Evolutionary conservation across 1,284 basidiomycete genomes (phyloP).

Genomic region (Ganoderma leucocontextum): DNA sequence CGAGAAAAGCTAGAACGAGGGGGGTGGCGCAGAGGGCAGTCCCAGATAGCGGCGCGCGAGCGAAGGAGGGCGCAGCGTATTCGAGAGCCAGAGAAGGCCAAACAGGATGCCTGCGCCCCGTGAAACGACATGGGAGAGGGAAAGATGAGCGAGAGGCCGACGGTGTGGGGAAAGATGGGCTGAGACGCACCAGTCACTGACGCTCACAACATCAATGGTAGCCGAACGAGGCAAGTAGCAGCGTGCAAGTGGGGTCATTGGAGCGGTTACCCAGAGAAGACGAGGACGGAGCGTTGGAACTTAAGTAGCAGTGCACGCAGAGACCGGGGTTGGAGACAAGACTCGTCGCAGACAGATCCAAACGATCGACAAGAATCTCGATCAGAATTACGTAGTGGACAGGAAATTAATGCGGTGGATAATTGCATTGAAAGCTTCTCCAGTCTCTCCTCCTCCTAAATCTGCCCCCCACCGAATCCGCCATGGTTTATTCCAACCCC

Average conservation of each 20-base stretch:
- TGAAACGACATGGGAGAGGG: slow-evolving; percentile 8
- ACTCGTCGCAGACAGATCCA: slow-evolving; percentile 19
- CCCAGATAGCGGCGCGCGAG: background rate
- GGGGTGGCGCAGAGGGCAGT: background rate
- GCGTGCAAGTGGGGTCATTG: slow-evolving; percentile 2
- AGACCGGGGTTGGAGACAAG: background rate
- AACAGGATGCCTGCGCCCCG: background rate
- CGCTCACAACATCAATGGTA: background rate
- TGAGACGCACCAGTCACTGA: background rate
- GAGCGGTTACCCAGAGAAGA: background rate
- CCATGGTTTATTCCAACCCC: slow-evolving; percentile 17
- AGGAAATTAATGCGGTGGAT: too few relatives aligned
- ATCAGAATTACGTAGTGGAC: slow-evolving; percentile 24
- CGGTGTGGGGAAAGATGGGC: background rate
- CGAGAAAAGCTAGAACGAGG: slow-evolving; percentile 23
- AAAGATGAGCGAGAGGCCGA: background rate
- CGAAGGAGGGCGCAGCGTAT: slow-evolving; percentile 7
- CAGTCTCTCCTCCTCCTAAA: slow-evolving; percentile 23
- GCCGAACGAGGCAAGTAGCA: slow-evolving; percentile 10
- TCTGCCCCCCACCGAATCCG: background rate
- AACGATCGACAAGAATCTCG: slow-evolving; percentile 12
- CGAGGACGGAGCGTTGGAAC: slow-evolving; percentile 14
- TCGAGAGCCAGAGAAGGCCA: background rate
- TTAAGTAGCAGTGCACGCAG: background rate
- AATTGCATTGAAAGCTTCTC: slow-evolving; percentile 28